A percentile compares a stretch with the other conserved stretches of the same genome.
These are phyloP conservation scores for Middelhovenomyces tepae DNA, from an alignment of 805 yeast species.

Conservation along the genomic window DNA sequence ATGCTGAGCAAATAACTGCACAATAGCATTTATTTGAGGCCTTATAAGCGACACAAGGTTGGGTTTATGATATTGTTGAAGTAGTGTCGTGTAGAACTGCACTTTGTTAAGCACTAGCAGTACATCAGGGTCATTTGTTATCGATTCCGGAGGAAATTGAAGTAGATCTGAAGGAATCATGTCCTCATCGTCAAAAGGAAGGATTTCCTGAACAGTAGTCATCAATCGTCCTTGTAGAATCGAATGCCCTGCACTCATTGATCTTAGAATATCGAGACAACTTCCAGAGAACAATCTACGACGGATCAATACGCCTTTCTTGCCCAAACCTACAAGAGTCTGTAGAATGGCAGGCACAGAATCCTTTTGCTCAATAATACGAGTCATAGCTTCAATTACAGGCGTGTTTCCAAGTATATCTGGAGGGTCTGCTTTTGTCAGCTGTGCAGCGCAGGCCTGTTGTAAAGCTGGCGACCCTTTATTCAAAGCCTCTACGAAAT, in stretches of 20 bases:
- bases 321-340: slow-evolving; percentile 18
- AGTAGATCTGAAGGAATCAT: slow-evolving; percentile 25
- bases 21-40: slow-evolving; percentile 13
- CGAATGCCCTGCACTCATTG: slow-evolving; percentile 19
- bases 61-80: slow-evolving; percentile 12
- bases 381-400: slow-evolving; percentile 21
- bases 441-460: slow-evolving; percentile 19
- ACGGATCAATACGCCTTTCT: slow-evolving; percentile 25
- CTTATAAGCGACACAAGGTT: slow-evolving; percentile 15
- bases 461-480: slow-evolving; percentile 23
- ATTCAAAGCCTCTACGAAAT: slow-evolving; percentile 25
- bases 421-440: slow-evolving; percentile 24
- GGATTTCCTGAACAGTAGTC: slow-evolving; percentile 22
- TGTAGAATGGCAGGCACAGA: slow-evolving; percentile 17
- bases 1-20: slow-evolving; percentile 14
- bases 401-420: slow-evolving; percentile 30
- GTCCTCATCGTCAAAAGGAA: slow-evolving; percentile 22
- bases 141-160: slow-evolving; percentile 18
- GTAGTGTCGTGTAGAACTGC: slow-evolving; percentile 25
- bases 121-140: slow-evolving; percentile 23
- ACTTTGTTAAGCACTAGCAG: slow-evolving; percentile 24
- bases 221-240: slow-evolving; percentile 20
- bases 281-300: slow-evolving; percentile 24
- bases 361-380: slow-evolving; percentile 9
- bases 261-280: slow-evolving; percentile 17